phyloP scores from a whole-genome alignment of 768 basidiomycete species.

The Suillus sp. region DNA sequence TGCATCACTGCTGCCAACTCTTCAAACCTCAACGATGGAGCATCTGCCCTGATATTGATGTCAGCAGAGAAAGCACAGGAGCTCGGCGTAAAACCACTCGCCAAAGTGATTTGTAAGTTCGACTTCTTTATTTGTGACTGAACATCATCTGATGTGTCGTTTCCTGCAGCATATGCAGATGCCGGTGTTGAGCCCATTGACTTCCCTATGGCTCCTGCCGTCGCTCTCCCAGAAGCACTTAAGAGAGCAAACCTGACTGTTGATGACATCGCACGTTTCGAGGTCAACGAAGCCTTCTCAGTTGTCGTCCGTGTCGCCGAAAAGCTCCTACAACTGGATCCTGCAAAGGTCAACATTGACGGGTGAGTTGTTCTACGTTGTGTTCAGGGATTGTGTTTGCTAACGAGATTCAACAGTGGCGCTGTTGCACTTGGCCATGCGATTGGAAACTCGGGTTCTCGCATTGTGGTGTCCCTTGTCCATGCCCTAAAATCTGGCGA shows the following conservation, averaged over 20 bases:
- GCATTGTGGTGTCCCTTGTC: slow-evolving; percentile 90
- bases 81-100: slow-evolving; percentile 87
- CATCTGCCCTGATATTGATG: slow-evolving; percentile 93
- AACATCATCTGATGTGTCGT: not conserved
- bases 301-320: slow-evolving; percentile 90
- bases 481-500: slow-evolving; percentile 91
- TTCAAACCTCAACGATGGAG: slow-evolving; percentile 93
- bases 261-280: slow-evolving; percentile 88
- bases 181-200: slow-evolving; percentile 96
- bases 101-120: slow-evolving; percentile 86
- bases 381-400: not conserved
- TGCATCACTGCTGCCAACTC: slow-evolving; percentile 97
- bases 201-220: slow-evolving; percentile 93
- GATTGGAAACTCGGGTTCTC: slow-evolving; percentile 93
- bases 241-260: slow-evolving; percentile 83
- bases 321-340: slow-evolving; percentile 84
- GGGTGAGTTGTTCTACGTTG: slow-evolving; percentile 51
- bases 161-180: slow-evolving; percentile 83
- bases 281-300: slow-evolving; percentile 98
- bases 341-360: slow-evolving; percentile 87
- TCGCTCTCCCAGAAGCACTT: slow-evolving; percentile 87
- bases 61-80: slow-evolving; percentile 91
- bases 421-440: slow-evolving; percentile 96
- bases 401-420: slow-evolving; percentile 57
- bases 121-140: not conserved